Conservation (phyloP, 495 filamentous ascomycete genomes). For the Pseudomonodictys pantanalensis region DNA sequence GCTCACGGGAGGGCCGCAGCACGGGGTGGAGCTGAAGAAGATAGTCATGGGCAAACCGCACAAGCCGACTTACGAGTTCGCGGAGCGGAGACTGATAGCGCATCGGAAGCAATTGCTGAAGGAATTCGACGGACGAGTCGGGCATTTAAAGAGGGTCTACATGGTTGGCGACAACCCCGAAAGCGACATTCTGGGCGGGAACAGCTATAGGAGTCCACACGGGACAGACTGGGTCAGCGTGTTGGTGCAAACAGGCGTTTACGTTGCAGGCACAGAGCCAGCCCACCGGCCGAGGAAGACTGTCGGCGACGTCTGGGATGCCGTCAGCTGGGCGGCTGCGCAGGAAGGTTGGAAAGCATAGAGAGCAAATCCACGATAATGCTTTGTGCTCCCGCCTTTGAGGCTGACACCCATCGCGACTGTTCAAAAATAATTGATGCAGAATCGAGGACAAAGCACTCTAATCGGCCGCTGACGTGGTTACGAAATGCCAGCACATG, state of each 20-base stretch:
- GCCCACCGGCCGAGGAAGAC: conserved; percentile 56
- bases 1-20: conserved; percentile 59
- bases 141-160: conserved; percentile 66
- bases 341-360: conserved; percentile 25
- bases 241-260: conserved; percentile 84
- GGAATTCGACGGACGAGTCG: conserved; percentile 35
- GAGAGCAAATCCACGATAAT: no score
- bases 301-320: conserved; percentile 65
- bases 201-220: conserved; percentile 61
- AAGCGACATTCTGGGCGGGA: conserved; percentile 88
- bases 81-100: conserved; percentile 65
- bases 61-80: conserved; percentile 73
- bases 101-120: conserved; percentile 53
- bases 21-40: conserved; percentile 58
- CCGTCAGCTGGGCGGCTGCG: conserved; percentile 62
- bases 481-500: no score
- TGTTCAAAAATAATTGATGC: no score
- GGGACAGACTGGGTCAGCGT: conserved; percentile 76
- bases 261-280: conserved; percentile 53
- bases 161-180: conserved; percentile 99
- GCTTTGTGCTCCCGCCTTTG: no score
- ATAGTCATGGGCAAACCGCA: conserved; percentile 82
- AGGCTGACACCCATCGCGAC: no score
- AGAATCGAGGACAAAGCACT: no score
- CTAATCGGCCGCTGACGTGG: no score